Percentiles rank a stretch among this genome's conserved stretches.
phyloP scores from a whole-genome alignment of 257 asterid species.

The Penstemon davidsonii region DNA sequence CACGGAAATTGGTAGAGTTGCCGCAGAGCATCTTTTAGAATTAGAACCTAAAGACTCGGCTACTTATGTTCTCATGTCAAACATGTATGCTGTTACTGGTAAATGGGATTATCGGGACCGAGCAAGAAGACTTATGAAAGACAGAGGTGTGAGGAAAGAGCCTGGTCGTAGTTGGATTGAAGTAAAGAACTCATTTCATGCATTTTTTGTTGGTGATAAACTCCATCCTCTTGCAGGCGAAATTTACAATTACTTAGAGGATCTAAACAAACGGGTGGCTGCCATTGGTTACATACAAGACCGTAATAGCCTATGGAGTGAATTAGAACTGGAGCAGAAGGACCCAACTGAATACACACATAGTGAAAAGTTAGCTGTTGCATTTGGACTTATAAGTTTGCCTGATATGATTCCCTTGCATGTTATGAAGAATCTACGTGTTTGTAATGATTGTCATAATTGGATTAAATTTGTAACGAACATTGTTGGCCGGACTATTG shows the following conservation, averaged over 20 bases:
- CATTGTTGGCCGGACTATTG: conserved; percentile 50
- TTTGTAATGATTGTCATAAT: conserved; percentile 82
- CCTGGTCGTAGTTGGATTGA: conserved; percentile 94
- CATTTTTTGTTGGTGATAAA: conserved; percentile 77
- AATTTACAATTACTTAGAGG: conserved; percentile 55
- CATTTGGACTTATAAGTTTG: conserved; percentile 69
- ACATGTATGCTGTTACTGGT: conserved; percentile 75
- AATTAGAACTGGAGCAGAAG: conserved; percentile 65
- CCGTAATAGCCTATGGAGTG: conserved; percentile 63
- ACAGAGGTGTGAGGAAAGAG: conserved; percentile 78
- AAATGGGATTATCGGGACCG: conserved; percentile 68
- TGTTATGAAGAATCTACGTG: conserved; percentile 86
- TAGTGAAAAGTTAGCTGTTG: conserved; percentile 85
- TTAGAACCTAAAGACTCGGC: conserved; percentile 80
- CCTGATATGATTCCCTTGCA: conserved; percentile 51
- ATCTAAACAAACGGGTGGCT: conserved; percentile 48
- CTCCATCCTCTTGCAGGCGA: conserved; percentile 67
- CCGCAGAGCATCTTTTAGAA: conserved; percentile 68
- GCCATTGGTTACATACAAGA: conserved; percentile 69
- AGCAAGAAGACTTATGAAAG: conserved; percentile 74
- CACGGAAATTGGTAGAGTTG: conserved; percentile 66
- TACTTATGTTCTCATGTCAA: conserved; percentile 74
- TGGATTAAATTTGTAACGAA: conserved; percentile 69
- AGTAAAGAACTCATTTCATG: conserved; percentile 61
- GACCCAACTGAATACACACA: conserved; percentile 59